Percentiles rank a stretch among this genome's conserved stretches.
phyloP scores from a whole-genome alignment of 768 basidiomycete genomes.

The Boletus reticulatus region DNA sequence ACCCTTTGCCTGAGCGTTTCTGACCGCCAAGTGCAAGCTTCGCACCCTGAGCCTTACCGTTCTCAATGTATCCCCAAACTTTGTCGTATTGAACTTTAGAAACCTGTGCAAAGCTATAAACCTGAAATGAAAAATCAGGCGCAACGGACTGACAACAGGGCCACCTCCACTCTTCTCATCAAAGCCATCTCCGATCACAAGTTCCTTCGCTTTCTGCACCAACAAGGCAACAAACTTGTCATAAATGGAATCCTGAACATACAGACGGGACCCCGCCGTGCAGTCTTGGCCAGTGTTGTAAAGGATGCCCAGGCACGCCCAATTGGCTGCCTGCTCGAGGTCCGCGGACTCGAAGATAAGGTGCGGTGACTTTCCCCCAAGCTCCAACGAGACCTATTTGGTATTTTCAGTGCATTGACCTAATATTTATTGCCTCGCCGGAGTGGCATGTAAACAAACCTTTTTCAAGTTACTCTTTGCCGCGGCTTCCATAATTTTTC shows the following conservation, averaged over 20 bases:
- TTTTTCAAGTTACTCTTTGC: conserved; percentile 95
- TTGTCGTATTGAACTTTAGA: conserved; percentile 84
- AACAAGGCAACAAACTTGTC: conserved; percentile 76
- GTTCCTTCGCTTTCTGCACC: conserved; percentile 62
- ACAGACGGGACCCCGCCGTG: conserved; percentile 87
- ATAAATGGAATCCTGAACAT: conserved; percentile 85
- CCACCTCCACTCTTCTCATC: conserved; percentile 74
- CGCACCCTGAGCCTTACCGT: conserved; percentile 83
- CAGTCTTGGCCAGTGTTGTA: conserved; percentile 94
- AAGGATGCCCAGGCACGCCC: conserved; percentile 83
- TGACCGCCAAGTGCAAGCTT: conserved; percentile 75
- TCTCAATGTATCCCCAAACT: conserved; percentile 85
- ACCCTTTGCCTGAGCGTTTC: conserved; percentile 76
- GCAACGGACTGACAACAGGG: conserved; percentile 61
- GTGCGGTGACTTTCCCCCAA: conserved; percentile 91
- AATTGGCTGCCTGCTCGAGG: conserved; percentile 79
- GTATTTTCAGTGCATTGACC: conserved; percentile 8
- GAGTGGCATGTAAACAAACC: conserved; percentile 40
- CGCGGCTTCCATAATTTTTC: conserved; percentile 89
- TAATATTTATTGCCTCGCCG: conserved; percentile 22
- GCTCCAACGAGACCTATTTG: conserved; percentile 78
- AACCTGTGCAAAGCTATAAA: conserved; percentile 44
- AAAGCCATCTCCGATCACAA: conserved; percentile 79
- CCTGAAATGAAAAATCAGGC: conserved; percentile 3
- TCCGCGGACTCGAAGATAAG: conserved; percentile 91